Percentiles rank a stretch among this genome's conserved stretches.
Conservation (phyloP, 2,329 filamentous ascomycete species). For the Sphaerostilbella broomeana region DNA sequence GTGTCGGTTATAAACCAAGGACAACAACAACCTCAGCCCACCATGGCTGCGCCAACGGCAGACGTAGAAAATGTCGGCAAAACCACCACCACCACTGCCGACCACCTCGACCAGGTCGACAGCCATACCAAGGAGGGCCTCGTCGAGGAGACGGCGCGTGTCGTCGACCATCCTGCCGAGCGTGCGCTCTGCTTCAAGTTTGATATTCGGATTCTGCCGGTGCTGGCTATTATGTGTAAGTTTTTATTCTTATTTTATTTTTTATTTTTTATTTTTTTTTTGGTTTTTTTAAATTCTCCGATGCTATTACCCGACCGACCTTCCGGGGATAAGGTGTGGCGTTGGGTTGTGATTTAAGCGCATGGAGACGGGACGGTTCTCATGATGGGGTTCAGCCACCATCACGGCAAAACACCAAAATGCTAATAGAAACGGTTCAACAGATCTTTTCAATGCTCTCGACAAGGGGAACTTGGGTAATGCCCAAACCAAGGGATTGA, state of each 20-base stretch:
- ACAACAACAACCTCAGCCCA: background rate
- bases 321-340: too few species aligned
- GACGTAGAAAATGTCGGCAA: conserved; percentile 9
- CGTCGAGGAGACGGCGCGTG: conserved; percentile 21
- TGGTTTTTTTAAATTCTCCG: too few species aligned
- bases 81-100: conserved; percentile 7
- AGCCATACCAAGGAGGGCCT: conserved; percentile 12
- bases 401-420: too few species aligned
- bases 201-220: conserved; percentile 46
- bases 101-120: conserved; percentile 14
- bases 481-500: conserved; percentile 47
- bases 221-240: conserved; percentile 48
- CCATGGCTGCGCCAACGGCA: conserved; percentile 4
- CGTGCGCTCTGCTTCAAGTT: conserved; percentile 47
- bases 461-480: conserved; percentile 42
- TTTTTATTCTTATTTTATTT: background rate
- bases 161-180: conserved; percentile 39
- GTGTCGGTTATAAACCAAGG: too few species aligned
- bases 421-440: too few species aligned
- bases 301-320: too few species aligned
- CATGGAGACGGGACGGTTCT: too few species aligned
- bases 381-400: too few species aligned
- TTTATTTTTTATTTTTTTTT: too few species aligned
- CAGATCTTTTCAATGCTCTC: conserved; percentile 42
- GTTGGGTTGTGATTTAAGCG: too few species aligned